Percentiles rank a stretch among this genome's conserved stretches.
Conservation (phyloP, 2,329 filamentous ascomycete species). For the Alternaria solani region DNA sequence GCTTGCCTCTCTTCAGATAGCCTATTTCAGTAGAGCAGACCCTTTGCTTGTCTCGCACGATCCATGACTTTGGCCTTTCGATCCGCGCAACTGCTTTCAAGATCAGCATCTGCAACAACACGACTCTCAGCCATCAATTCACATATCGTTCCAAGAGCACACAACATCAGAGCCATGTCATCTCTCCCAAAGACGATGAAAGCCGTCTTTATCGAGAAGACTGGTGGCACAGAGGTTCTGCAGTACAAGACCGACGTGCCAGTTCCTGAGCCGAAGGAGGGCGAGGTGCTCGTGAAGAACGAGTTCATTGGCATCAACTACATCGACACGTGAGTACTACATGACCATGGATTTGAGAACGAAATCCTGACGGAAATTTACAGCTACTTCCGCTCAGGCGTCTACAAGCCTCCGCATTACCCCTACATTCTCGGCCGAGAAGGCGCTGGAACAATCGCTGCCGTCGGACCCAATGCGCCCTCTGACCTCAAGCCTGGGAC, state of each 20-base stretch:
- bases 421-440: slow-evolving; percentile 84
- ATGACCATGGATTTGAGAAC: not conserved
- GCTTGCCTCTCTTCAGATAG: not conserved
- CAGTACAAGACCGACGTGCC: slow-evolving; percentile 74
- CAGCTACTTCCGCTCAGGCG: slow-evolving; percentile 83
- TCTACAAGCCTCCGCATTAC: slow-evolving; percentile 73
- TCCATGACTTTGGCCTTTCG: slow-evolving; percentile 30
- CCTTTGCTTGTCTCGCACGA: not conserved
- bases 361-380: not conserved
- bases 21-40: not conserved
- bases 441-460: slow-evolving; percentile 74
- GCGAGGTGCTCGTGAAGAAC: slow-evolving; percentile 82
- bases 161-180: slow-evolving; percentile 49
- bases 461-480: slow-evolving; percentile 62
- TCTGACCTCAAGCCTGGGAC: slow-evolving; percentile 70
- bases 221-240: slow-evolving; percentile 74
- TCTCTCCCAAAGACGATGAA: slow-evolving; percentile 73
- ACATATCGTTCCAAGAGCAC: slow-evolving; percentile 24
- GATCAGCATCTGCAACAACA: slow-evolving; percentile 21
- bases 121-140: slow-evolving; percentile 29
- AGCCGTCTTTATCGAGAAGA: slow-evolving; percentile 75
- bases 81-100: slow-evolving; percentile 14
- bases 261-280: slow-evolving; percentile 72
- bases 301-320: slow-evolving; percentile 83
- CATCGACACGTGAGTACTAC: slow-evolving; percentile 73